Conservation (phyloP, 441 rosid species). For the Populus hybrid region DNA sequence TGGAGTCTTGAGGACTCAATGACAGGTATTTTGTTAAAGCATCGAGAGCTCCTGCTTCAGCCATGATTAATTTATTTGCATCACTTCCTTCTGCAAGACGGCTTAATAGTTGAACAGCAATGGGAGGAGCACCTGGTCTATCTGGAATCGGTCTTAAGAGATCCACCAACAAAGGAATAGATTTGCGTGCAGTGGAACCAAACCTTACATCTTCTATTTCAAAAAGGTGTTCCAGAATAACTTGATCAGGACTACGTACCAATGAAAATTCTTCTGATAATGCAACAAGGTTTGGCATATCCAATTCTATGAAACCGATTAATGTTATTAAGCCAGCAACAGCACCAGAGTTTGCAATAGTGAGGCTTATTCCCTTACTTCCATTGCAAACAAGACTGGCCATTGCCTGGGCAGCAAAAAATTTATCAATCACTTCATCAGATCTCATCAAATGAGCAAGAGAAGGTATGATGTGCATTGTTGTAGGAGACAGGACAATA, state of each 20-base stretch:
- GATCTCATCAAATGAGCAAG: conserved; percentile 72
- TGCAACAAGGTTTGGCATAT: conserved; percentile 47
- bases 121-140: conserved; percentile 71
- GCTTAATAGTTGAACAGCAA: conserved; percentile 64
- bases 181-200: conserved; percentile 74
- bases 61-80: conserved; percentile 65
- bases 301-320: conserved; percentile 60
- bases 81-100: conserved; percentile 66
- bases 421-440: conserved; percentile 68
- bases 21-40: conserved; percentile 78
- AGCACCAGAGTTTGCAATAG: conserved; percentile 70
- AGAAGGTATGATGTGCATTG: conserved; percentile 60
- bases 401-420: conserved; percentile 85
- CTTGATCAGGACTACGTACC: conserved; percentile 60
- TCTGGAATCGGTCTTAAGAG: conserved; percentile 88
- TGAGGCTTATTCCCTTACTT: conserved; percentile 54
- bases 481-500: conserved; percentile 53
- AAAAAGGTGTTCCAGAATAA: conserved; percentile 70
- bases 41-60: conserved; percentile 87
- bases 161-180: conserved; percentile 90
- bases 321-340: conserved; percentile 59
- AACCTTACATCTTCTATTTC: conserved; percentile 73
- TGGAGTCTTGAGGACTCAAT: conserved; percentile 74
- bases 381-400: conserved; percentile 62
- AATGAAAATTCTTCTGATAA: conserved; percentile 70